These are phyloP conservation scores for Naematelia encephala DNA, from an alignment of 768 basidiomycete species.

Conservation along the genomic window DNA sequence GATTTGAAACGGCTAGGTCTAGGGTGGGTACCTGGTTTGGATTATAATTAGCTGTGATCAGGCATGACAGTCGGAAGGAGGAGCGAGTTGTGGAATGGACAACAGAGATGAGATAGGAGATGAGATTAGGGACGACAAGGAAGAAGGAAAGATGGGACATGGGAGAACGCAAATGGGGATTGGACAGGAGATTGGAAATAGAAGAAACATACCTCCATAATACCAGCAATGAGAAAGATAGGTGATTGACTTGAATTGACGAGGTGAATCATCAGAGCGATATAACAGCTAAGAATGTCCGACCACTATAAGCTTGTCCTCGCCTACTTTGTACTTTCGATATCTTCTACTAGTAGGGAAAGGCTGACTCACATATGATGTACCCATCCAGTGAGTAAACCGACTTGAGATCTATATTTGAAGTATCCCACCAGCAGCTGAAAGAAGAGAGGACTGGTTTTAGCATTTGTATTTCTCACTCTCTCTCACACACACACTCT, in stretches of 20 bases:
- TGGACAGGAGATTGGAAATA: too few species aligned
- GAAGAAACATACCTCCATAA: conserved; percentile 55
- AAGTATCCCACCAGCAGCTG: conserved; percentile 56
- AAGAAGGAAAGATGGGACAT: too few species aligned
- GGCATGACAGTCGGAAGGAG: not conserved
- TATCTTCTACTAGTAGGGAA: not conserved
- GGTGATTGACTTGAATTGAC: conserved; percentile 52
- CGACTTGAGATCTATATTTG: conserved; percentile 56
- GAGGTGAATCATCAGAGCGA: conserved; percentile 53
- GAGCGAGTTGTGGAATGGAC: not conserved
- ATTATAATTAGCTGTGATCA: not conserved
- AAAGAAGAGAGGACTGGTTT: too few species aligned
- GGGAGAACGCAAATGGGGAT: not conserved
- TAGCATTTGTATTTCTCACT: conserved; percentile 1
- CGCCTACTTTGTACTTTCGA: too few species aligned
- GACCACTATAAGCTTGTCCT: not conserved
- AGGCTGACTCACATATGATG: conserved; percentile 52
- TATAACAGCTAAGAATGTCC: conserved; percentile 46
- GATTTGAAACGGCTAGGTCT: conserved; percentile 55
- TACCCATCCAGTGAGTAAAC: conserved; percentile 60
- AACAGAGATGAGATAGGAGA: too few species aligned
- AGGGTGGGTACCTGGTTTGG: conserved; percentile 56
- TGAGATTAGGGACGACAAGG: too few species aligned
- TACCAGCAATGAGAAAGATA: conserved; percentile 54
- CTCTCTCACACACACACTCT: not conserved